phyloP scores from a whole-genome alignment of 164 flowering plant species.

The Aristolochia fimbriata region DNA sequence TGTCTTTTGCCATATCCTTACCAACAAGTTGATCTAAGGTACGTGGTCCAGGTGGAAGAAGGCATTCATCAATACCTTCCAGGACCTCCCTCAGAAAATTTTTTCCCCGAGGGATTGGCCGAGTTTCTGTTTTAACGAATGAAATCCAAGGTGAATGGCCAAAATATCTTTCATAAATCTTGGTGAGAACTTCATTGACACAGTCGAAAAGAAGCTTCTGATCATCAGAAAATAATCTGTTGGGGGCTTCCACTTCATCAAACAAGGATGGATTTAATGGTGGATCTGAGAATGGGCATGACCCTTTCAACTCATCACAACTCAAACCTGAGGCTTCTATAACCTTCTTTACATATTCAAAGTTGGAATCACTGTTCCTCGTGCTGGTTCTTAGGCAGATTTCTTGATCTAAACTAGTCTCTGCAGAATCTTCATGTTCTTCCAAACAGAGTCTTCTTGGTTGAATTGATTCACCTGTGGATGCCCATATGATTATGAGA shows the following conservation, averaged over 20 bases:
- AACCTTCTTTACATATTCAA: conserved; percentile 53
- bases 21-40: conserved; percentile 56
- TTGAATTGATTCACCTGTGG: conserved; percentile 39
- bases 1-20: conserved; percentile 50
- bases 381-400: conserved; percentile 15
- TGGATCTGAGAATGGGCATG: conserved; percentile 34
- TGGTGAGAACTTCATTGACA: conserved; percentile 61
- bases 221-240: conserved; percentile 35
- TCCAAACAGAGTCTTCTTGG: conserved; percentile 59
- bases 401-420: conserved; percentile 9
- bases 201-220: conserved; percentile 62
- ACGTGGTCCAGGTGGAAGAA: conserved; percentile 26
- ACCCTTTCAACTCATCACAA: conserved; percentile 40
- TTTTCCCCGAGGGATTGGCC: conserved; percentile 36
- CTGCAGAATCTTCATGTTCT: conserved; percentile 26
- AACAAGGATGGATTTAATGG: conserved; percentile 49
- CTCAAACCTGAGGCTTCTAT: conserved; percentile 41
- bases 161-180: conserved; percentile 31
- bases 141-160: conserved; percentile 42
- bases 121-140: conserved; percentile 28
- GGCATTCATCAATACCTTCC: conserved; percentile 46
- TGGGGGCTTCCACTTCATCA: conserved; percentile 38
- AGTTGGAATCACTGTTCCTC: conserved; percentile 32
- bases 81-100: conserved; percentile 39
- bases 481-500: conserved; percentile 6